Percentiles rank a stretch among this genome's conserved stretches.
Evolutionary conservation across 352 stramenopile genomes (phyloP).

Genomic region (Pythium vanterpoolii): DNA sequence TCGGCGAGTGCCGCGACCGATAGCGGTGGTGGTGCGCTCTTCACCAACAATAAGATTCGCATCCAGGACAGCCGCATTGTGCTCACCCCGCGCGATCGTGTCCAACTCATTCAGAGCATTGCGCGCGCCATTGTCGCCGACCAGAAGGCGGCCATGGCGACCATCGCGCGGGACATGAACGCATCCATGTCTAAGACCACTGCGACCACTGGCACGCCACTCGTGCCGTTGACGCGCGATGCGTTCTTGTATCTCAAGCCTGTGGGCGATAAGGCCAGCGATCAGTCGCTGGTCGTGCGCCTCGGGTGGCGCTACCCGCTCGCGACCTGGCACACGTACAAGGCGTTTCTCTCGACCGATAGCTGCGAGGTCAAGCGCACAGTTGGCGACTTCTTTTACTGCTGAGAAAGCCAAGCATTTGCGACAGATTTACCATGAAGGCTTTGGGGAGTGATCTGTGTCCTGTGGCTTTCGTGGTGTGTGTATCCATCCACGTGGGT

Average conservation of each 20-base stretch:
- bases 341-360: conserved; percentile 9
- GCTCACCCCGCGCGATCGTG: conserved; percentile 19
- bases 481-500: too few relatives aligned
- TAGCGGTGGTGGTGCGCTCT: conserved; percentile 4
- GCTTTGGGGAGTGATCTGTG: conserved; percentile 5
- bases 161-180: not conserved
- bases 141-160: not conserved
- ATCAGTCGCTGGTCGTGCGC: conserved; percentile 2
- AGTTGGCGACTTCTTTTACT: conserved; percentile 23
- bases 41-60: conserved; percentile 20
- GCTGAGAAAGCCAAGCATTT: conserved; percentile 3
- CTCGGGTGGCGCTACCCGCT: conserved; percentile 23
- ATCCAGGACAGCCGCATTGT: conserved; percentile 25
- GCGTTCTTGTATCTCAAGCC: conserved; percentile 22
- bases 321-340: conserved; percentile 19
- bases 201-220: not conserved
- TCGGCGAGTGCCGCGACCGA: not conserved
- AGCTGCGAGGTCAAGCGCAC: conserved; percentile 18
- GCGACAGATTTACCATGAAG: not conserved
- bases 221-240: conserved; percentile 17
- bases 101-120: conserved; percentile 13
- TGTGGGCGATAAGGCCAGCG: not conserved
- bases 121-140: conserved; percentile 10
- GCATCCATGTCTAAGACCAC: not conserved
- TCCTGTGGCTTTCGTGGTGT: too few relatives aligned